These are phyloP conservation scores for Daldinia sp. DNA, from an alignment of 2,329 filamentous ascomycete species.

Conservation along the genomic window DNA sequence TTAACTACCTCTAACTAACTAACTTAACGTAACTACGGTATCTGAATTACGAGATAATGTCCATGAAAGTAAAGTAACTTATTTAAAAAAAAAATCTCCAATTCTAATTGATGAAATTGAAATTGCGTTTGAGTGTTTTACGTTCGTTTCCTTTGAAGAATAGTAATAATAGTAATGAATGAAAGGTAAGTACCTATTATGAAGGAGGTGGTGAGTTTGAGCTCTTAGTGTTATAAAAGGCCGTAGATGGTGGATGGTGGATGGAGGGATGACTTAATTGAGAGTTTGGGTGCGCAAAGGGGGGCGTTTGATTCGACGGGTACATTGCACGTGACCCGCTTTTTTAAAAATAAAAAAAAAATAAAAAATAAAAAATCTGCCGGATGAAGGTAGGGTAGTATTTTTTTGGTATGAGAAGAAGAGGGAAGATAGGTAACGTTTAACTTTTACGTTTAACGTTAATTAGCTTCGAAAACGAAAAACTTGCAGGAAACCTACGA, in stretches of 20 bases:
- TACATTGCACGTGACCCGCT: constrained; percentile 28
- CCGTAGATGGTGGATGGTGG: too few relatives aligned
- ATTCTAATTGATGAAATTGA: not conserved
- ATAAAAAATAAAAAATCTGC: constrained; percentile 20
- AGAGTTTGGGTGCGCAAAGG: not conserved
- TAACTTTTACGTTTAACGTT: too few relatives aligned
- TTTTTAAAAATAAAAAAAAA: too few relatives aligned
- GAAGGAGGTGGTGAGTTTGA: too few relatives aligned
- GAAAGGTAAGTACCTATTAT: too few relatives aligned
- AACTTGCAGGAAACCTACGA: too few relatives aligned
- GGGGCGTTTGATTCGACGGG: constrained; percentile 1
- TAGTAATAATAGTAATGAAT: too few relatives aligned
- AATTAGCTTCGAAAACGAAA: too few relatives aligned
- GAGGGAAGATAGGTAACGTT: not conserved
- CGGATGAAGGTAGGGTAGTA: constrained; percentile 11
- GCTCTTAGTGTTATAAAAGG: too few relatives aligned
- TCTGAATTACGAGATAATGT: constrained; percentile 36
- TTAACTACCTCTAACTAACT: not conserved
- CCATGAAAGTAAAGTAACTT: constrained; percentile 3
- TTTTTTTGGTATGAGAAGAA: constrained; percentile 16
- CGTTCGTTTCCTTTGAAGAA: too few relatives aligned
- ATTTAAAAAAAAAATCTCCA: not conserved
- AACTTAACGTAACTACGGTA: not conserved
- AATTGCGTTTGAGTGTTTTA: not conserved
- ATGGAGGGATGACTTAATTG: too few relatives aligned